Base-by-base conservation (phyloP, 2,329 filamentous ascomycete genomes). In the Fusarium gaditjirri region DNA sequence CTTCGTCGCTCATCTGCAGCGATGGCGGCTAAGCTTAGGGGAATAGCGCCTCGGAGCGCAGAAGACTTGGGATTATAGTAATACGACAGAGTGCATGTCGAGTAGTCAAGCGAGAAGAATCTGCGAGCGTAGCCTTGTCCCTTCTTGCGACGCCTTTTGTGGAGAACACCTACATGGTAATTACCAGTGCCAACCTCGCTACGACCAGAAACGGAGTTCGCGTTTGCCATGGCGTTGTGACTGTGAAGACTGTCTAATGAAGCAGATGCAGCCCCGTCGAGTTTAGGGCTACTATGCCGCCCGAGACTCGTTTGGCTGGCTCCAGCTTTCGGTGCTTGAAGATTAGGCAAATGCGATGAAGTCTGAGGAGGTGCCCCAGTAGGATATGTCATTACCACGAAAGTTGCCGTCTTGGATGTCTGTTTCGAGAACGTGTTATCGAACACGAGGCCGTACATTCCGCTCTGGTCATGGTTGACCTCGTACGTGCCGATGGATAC, bases 341-440 rank as follows among this genome's bases (percentile, higher is more conserved):
- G 81, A 66, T 89, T 90, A 53, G 88, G 91, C 68, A 94, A 85
- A 77, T 94, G 89, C 72, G 92, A 90, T 7, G 91, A 90, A 21
- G 91, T 91, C 78, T 94, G 93, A 2, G 94, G 94, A 38, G 93
- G 90, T 10, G 90, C 88, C 74, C 91, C 92, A 39, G 94, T 95
- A 14, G 95, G 95, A 78, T 98, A 98, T 42, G 94, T 98, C 80
- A 98, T 88, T 57, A 99, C 89, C 39, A 98, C 95, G 78, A 99
- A 94, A 12, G 95, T 98, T 25, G 94, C 94, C 35, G 93, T 97
- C 84, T 99, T 99, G 58, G 95, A 96, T 44, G 93, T 92, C 81
- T 92, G 93, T 84, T 98, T 98, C 67, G 95, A 97, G 80, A 99
- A 99, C 33, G 96, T 99, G 79, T 99, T 99, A 88, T 99, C 96